These are phyloP conservation scores for Pisolithus sp. DNA, from an alignment of 768 basidiomycete species.

Conservation along the genomic window DNA sequence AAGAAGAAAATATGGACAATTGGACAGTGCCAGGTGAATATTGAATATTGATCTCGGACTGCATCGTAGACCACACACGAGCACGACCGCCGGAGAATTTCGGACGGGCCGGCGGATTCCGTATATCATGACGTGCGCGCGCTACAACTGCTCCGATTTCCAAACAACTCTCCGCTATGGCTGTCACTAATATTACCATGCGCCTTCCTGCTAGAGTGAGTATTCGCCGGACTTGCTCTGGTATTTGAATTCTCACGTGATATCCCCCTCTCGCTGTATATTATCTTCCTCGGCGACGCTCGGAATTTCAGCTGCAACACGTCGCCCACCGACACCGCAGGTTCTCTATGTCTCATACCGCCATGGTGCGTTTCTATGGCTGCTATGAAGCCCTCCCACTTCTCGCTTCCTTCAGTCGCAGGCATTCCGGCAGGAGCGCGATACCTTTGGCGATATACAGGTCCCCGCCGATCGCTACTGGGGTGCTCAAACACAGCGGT, in stretches of 20 bases:
- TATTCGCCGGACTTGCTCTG: background rate
- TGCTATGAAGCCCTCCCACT: background rate
- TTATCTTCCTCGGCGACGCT: background rate
- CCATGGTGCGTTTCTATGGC: constrained; percentile 29
- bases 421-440: constrained; percentile 71
- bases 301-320: constrained; percentile 1
- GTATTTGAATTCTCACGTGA: constrained; percentile 17
- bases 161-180: background rate
- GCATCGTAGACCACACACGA: too few relatives aligned
- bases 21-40: too few relatives aligned
- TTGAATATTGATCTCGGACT: too few relatives aligned
- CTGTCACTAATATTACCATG: background rate
- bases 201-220: constrained; percentile 9
- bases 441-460: constrained; percentile 93
- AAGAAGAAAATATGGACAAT: too few relatives aligned
- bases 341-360: constrained; percentile 27
- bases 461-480: constrained; percentile 89
- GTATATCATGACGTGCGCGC: background rate
- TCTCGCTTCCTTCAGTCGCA: constrained; percentile 30
- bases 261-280: background rate
- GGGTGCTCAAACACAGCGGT: constrained; percentile 98
- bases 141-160: background rate
- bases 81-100: background rate
- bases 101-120: background rate
- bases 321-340: constrained; percentile 4